Conservation (phyloP, 176 grass and related monocot genomes). For the Aegilops longissima region DNA sequence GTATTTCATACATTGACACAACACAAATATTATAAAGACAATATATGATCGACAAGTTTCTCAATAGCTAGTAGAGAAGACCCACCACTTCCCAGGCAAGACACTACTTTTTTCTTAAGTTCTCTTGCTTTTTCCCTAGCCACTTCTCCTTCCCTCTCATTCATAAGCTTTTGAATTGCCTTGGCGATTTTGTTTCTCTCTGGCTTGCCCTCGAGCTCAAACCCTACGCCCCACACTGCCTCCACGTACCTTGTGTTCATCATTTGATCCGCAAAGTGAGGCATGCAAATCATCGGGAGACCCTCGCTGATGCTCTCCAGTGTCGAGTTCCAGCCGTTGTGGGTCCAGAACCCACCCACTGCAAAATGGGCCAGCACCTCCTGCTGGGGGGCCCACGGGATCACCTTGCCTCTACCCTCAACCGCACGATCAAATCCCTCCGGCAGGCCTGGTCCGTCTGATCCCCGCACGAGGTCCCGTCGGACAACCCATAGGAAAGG, state of each 20-base stretch:
- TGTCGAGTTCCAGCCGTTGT: constrained; percentile 46
- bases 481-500: constrained; percentile 46
- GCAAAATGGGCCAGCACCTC: constrained; percentile 33
- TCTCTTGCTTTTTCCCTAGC: constrained; percentile 18
- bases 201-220: constrained; percentile 25
- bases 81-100: not conserved
- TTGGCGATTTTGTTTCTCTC: not conserved
- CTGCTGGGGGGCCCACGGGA: constrained; percentile 42
- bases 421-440: not conserved
- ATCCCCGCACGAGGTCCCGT: not conserved
- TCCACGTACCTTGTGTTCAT: constrained; percentile 29
- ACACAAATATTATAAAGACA: not conserved
- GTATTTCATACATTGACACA: not conserved
- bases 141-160: not conserved
- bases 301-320: constrained; percentile 26
- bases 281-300: constrained; percentile 31
- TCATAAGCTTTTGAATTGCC: constrained; percentile 23
- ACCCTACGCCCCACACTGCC: constrained; percentile 19
- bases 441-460: not conserved
- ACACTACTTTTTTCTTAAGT: not conserved
- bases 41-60: not conserved
- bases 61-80: not conserved
- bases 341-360: constrained; percentile 35
- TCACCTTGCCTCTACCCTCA: constrained; percentile 19
- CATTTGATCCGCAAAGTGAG: constrained; percentile 32